Base-by-base conservation (phyloP, 805 yeast genomes). In the Cyberlindnera misumaiensis region DNA sequence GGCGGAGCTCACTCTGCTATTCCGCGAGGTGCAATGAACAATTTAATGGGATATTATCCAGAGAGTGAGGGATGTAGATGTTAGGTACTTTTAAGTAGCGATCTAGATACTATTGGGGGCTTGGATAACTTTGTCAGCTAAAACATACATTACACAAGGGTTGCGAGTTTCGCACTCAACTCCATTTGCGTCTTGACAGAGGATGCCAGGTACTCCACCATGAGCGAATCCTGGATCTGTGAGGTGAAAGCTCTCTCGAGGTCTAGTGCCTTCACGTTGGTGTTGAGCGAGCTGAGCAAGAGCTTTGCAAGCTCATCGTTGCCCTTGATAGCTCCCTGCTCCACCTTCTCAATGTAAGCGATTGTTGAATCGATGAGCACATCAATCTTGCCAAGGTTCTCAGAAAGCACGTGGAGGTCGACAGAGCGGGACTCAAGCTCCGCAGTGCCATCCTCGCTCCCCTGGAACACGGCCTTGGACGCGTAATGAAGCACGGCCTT, bases 171-270 rank as follows among this genome's bases (percentile, higher is more conserved):
- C 34, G 87, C 78, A 53, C 87, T 77, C 55, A 83, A 69, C 58
- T 83, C 89, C 47, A 85, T 72, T 65, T 87, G 96, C 46, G 87
- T 83, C 65, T 83, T 84, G 51, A 87, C 78, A 39, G 93, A 83
- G 49, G 81, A 77, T 41, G 95, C 81, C 62, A 87, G 71, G 57
- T 81, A 83, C 57, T 84, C 90, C 46, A 87, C 73, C 77, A 86
- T 75, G 44, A 83, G 69, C 31, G 86, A 78, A 53, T 87, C 95
- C 60, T 84, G 87, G 56, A 80, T 68, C 58, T 84, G 88, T 28
- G 74, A 70, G 56, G 75, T 77, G 69, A 85, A 77, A 45, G 78
- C 70, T 46, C 68, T 62, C 55, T 74, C 76, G 45, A 49, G 47
- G 39, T 57, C 53, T 44, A 68, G 58, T 41, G 76, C 68, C 41